These are phyloP conservation scores for Prunus yedoensis DNA, from an alignment of 331 rosid genomes.

Conservation along the genomic window DNA sequence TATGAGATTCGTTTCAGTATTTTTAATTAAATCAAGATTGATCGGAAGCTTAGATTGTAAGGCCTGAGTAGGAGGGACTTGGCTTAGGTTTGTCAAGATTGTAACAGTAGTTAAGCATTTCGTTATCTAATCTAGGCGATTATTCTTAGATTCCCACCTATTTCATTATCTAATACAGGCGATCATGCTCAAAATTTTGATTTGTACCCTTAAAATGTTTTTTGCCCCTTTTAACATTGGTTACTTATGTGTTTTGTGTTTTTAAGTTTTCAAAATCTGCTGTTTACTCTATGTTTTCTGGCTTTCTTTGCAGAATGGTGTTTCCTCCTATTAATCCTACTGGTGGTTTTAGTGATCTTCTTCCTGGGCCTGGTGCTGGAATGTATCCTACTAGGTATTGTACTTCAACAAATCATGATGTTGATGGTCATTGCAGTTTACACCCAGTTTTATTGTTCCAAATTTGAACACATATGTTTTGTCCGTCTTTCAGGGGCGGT, in stretches of 20 bases:
- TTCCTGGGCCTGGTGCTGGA: conserved; percentile 84
- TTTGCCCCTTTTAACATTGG: not conserved
- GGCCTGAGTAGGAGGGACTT: not conserved
- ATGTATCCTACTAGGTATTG: conserved; percentile 64
- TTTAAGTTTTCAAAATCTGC: not conserved
- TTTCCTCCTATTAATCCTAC: conserved; percentile 41
- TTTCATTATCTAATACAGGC: not conserved
- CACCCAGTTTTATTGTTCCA: not conserved
- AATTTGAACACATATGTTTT: not conserved
- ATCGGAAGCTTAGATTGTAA: not conserved
- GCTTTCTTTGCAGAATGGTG: conserved; percentile 38
- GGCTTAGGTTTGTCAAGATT: not conserved
- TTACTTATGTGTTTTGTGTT: not conserved
- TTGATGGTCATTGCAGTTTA: not conserved
- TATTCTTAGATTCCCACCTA: not conserved
- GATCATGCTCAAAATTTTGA: not conserved
- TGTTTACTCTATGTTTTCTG: conserved; percentile 1
- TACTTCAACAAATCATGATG: not conserved
- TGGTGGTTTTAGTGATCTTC: conserved; percentile 59
- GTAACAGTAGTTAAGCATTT: not conserved
- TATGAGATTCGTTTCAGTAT: not conserved
- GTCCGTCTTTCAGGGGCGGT: conserved; percentile 46
- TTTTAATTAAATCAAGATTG: not conserved
- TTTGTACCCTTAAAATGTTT: not conserved
- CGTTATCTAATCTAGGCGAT: not conserved